Base-by-base conservation (phyloP, 2,329 filamentous ascomycete species). In the Colletotrichum spinosum region DNA sequence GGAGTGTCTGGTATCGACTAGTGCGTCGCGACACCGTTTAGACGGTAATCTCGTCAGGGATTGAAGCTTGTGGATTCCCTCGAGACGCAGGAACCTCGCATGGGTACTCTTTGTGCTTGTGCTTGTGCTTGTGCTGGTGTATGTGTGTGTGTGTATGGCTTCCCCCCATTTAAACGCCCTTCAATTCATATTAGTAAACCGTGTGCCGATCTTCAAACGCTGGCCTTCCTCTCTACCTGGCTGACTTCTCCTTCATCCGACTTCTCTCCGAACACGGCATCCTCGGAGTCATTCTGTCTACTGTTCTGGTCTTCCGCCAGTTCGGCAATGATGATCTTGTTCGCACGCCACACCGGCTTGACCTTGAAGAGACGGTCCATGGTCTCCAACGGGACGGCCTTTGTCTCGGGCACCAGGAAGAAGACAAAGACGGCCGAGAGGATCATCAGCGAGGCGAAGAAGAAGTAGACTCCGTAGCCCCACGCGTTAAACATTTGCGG, bases 381-480 rank as follows among this genome's bases (percentile, higher is more conserved):
- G 37, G 81, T 81, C 75, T 92, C 89, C 3, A 91, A 80, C 0
- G 88, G 88, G 11, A 91, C 80, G 46, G 83, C 81, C 78, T 90
- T 91, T 3, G 89, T 91, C 79, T 91, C 89, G 1, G 89, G 89
- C 0, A 91, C 70, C 49, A 87, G 80, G 79, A 88, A 89, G 72
- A 80, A 90, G 34, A 89, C 83, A 68, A 89, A 91, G 58, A 86
- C 64, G 56, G 83, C 79, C 0, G 86, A 86, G 9, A 84, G 64
- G 11, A 90, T 74, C 82, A 90, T 90, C 51, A 90, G 79, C 0
- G 83, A 80, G 2, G 87, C 88, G 69, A 92, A 92, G 81, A 92
- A 90, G 70, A 91, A 86, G 76, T 90, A 91, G 0, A 90, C 88
- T 33, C 88, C 89, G 69, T 86, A 90, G n/a, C 79, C 78, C 81